These are phyloP conservation scores for Lithospermum erythrorhizon DNA, from an alignment of 257 asterid genomes.

Conservation along the genomic window DNA sequence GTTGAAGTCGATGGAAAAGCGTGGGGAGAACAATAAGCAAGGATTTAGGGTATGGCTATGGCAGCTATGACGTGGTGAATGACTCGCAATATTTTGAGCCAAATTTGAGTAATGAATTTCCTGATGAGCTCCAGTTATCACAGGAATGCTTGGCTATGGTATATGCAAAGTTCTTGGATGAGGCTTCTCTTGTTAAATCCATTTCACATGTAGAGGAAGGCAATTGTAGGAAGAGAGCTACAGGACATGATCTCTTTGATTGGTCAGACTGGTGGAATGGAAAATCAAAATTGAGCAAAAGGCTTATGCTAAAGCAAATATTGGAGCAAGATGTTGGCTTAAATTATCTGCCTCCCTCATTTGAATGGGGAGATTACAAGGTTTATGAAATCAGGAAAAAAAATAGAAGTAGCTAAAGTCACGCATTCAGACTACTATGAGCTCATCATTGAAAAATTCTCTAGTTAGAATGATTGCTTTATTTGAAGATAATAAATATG, in stretches of 20 bases:
- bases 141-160: conserved; percentile 46
- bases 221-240: conserved; percentile 20
- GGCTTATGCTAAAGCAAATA: conserved; percentile 53
- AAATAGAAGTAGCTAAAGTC: conserved; percentile 58
- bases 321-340: conserved; percentile 67
- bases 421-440: conserved; percentile 54
- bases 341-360: conserved; percentile 64
- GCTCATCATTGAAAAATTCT: conserved; percentile 23
- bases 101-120: conserved; percentile 12
- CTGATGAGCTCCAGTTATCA: conserved; percentile 40
- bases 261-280: conserved; percentile 84
- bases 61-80: conserved; percentile 16
- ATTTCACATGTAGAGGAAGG: conserved; percentile 11
- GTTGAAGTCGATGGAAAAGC: conserved; percentile 43
- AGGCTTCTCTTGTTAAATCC: conserved; percentile 27
- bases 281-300: conserved; percentile 64
- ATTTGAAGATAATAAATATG: conserved; percentile 17
- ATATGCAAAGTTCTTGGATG: conserved; percentile 43
- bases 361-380: conserved; percentile 36
- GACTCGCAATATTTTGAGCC: conserved; percentile 38
- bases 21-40: conserved; percentile 14
- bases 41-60: conserved; percentile 16
- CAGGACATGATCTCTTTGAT: conserved; percentile 16
- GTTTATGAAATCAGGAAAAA: conserved; percentile 42
- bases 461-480: conserved; percentile 8